Evolutionary conservation across 768 basidiomycete species (phyloP).

Genomic region (Leccinellum rugosiceps): DNA sequence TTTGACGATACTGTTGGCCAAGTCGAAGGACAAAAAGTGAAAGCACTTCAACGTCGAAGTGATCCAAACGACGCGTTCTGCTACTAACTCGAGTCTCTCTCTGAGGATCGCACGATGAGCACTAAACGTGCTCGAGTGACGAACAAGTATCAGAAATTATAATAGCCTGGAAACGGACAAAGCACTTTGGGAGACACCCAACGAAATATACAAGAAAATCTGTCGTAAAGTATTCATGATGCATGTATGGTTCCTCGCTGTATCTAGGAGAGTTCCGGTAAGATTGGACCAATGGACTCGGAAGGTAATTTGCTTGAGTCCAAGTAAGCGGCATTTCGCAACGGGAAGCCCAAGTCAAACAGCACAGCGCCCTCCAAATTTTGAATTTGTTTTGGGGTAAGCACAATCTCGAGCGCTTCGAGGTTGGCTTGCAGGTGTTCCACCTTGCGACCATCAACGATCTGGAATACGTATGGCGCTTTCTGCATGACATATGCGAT

Average conservation of each 20-base stretch:
- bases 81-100: too few species aligned
- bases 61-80: too few species aligned
- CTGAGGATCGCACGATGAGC: neutral
- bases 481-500: slow-evolving; percentile 55
- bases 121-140: neutral
- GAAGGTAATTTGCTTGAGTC: slow-evolving; percentile 25
- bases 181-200: too few species aligned
- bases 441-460: slow-evolving; percentile 50
- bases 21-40: too few species aligned
- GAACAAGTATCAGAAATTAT: neutral
- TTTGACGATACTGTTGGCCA: too few species aligned
- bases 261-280: slow-evolving; percentile 1
- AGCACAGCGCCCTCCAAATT: slow-evolving; percentile 41
- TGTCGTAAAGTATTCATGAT: too few species aligned
- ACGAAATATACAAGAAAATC: too few species aligned
- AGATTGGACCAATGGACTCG: neutral
- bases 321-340: slow-evolving; percentile 12
- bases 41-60: too few species aligned
- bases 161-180: neutral
- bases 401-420: too few species aligned
- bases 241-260: too few species aligned
- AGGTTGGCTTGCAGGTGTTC: slow-evolving; percentile 50
- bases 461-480: slow-evolving; percentile 49
- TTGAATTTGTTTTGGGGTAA: slow-evolving; percentile 44
- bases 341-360: slow-evolving; percentile 48